Conservation (phyloP, 768 basidiomycete species). For the Mycena amicta region DNA sequence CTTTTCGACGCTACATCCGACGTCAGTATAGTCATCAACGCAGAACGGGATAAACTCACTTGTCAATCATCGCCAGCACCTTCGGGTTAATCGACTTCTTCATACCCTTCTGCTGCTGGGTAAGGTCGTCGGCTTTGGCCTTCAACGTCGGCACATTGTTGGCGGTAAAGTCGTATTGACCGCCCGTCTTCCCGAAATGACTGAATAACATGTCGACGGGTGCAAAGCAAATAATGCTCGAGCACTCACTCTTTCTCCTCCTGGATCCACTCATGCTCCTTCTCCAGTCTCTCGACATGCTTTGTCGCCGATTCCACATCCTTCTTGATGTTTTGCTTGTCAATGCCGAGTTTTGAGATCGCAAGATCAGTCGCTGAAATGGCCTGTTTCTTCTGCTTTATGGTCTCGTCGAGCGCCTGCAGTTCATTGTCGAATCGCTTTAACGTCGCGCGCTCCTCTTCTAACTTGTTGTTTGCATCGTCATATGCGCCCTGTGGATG, state of each 20-base stretch:
- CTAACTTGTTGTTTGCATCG: constrained; percentile 69
- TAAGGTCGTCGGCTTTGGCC: constrained; percentile 72
- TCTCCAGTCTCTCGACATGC: constrained; percentile 67
- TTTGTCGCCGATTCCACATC: constrained; percentile 62
- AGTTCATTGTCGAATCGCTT: constrained; percentile 89
- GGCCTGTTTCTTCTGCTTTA: constrained; percentile 79
- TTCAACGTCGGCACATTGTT: constrained; percentile 62
- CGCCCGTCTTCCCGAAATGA: constrained; percentile 79
- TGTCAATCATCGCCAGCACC: constrained; percentile 94
- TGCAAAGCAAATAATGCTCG: background rate
- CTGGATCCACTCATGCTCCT: constrained; percentile 83
- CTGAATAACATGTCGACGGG: constrained; percentile 39
- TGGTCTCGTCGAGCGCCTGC: constrained; percentile 75
- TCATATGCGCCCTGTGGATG: constrained; percentile 53
- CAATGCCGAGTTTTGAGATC: constrained; percentile 71
- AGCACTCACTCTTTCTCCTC: constrained; percentile 81
- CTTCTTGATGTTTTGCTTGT: constrained; percentile 60
- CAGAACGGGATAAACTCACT: constrained; percentile 51
- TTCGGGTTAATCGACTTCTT: constrained; percentile 97
- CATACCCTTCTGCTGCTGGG: constrained; percentile 78
- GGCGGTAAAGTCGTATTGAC: constrained; percentile 78
- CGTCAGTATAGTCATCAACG: background rate
- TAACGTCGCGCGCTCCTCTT: constrained; percentile 86
- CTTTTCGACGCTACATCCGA: constrained; percentile 79
- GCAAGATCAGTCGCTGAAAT: constrained; percentile 68